Base-by-base conservation (phyloP, 176 grass and related monocot genomes). In the Pontederia crassipes region DNA sequence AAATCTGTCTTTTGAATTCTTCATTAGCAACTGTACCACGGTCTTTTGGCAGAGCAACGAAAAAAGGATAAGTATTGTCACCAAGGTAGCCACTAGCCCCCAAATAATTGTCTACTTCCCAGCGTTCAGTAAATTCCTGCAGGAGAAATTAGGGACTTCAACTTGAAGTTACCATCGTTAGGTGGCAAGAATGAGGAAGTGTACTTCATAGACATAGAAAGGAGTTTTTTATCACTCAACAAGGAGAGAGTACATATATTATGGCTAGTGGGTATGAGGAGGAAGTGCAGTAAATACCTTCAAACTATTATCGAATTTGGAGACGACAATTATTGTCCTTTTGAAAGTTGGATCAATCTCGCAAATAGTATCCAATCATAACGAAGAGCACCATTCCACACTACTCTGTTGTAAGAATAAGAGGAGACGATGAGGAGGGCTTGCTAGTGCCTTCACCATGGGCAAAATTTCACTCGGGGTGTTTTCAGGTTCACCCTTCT, bases 361-460 rank as follows among this genome's bases (percentile, higher is more conserved):
- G 40, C 74, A 80, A 59, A 98, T 80, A 2, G 88, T 73, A 71
- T 98, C 94, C 3, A 98, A 79, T 88, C 94, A 98, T 13, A 98
- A 63, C 0, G 94, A 98, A 45, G 84, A 92, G 61, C 94, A 98
- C 93, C 93, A 98, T 66, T 98, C 93, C 0, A 92, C 88, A 59
- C 93, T 98, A 74, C 93, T 98, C 54, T 98, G 93, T 74, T 98
- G 93, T 66, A 98, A 87, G 77, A 98, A 98, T 35, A 98, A 73
- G 59, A 98, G 57, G 56, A 98, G 85, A n/a, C 93, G 87, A 73
- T 98, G 81, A 8, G 92, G 93, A 0, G 87, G 93, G 76, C 87
- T 79, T 0, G 93, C 93, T 11, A 97, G 77, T 0, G 87, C 73
- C 65, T 92, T 97, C 48, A 97, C 93, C 93, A 97, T 97, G 0